Evolutionary conservation across 306 rosid species (phyloP).

Genomic region (Cicer yamashitae): DNA sequence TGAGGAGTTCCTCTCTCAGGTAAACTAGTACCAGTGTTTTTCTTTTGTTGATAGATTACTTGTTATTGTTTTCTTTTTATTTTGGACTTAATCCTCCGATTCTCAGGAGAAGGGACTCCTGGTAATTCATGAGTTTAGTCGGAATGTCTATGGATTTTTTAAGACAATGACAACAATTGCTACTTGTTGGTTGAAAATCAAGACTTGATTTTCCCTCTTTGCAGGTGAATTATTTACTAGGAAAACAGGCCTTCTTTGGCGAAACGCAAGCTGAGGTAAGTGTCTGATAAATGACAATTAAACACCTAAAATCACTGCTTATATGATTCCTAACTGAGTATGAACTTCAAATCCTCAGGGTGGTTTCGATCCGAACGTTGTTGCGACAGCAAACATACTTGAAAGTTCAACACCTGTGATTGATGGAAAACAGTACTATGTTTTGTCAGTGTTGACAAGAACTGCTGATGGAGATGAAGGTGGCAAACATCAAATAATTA

Average conservation of each 20-base stretch:
- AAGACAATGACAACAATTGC: neutral
- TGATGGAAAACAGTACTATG: constrained; percentile 71
- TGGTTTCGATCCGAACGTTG: constrained; percentile 81
- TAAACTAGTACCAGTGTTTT: constrained; percentile 30
- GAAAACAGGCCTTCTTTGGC: constrained; percentile 86
- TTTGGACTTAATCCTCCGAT: too few relatives aligned
- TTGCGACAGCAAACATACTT: constrained; percentile 86
- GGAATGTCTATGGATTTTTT: neutral
- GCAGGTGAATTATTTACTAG: constrained; percentile 92
- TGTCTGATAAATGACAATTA: neutral
- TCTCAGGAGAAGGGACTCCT: too few relatives aligned
- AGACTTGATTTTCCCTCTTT: constrained; percentile 35
- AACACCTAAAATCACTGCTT: neutral
- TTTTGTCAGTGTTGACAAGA: constrained; percentile 82
- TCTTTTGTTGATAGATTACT: neutral
- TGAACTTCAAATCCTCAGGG: constrained; percentile 61
- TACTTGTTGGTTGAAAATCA: constrained; percentile 34
- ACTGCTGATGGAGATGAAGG: constrained; percentile 99
- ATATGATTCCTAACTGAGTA: constrained; percentile 28
- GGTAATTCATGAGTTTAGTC: too few relatives aligned
- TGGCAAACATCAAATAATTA: constrained; percentile 89
- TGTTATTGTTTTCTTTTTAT: neutral
- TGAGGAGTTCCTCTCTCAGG: constrained; percentile 75
- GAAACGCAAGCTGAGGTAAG: constrained; percentile 94
- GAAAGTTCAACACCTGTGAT: constrained; percentile 51